These are phyloP conservation scores for Asterella californica DNA, from an alignment of 225 moss, liverwort and hornwort genomes.

Conservation along the genomic window DNA sequence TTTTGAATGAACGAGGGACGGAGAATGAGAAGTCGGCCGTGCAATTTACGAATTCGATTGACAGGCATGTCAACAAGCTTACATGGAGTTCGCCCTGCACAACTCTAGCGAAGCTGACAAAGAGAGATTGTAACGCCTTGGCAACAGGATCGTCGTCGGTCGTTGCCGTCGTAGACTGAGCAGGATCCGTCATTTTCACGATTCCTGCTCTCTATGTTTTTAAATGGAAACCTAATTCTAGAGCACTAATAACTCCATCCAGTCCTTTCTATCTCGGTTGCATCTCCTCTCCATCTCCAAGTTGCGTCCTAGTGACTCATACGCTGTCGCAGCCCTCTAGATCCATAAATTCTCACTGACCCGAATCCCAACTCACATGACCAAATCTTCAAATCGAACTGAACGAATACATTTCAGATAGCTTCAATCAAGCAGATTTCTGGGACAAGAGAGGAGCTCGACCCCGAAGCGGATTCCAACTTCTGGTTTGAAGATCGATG, in stretches of 20 bases:
- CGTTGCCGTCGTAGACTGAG: neutral
- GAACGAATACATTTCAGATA: no score
- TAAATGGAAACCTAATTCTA: neutral
- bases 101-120: slow-evolving; percentile 59
- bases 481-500: no score
- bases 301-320: no score
- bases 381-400: no score
- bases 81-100: slow-evolving; percentile 82
- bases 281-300: neutral
- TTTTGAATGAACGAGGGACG: no score
- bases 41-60: neutral
- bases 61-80: neutral
- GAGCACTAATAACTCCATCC: neutral
- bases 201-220: neutral
- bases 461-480: no score
- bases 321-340: no score
- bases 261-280: neutral
- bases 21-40: neutral
- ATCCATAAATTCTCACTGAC: no score
- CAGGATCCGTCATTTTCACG: slow-evolving; percentile 13
- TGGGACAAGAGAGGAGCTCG: no score
- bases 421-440: no score
- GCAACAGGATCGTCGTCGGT: slow-evolving; percentile 29
- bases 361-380: no score
- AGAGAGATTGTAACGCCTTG: slow-evolving; percentile 65